Evolutionary conservation across 768 basidiomycete genomes (phyloP), one percentile per base, ranked within the genome.

Genomic region (Suillus plorans): DNA sequence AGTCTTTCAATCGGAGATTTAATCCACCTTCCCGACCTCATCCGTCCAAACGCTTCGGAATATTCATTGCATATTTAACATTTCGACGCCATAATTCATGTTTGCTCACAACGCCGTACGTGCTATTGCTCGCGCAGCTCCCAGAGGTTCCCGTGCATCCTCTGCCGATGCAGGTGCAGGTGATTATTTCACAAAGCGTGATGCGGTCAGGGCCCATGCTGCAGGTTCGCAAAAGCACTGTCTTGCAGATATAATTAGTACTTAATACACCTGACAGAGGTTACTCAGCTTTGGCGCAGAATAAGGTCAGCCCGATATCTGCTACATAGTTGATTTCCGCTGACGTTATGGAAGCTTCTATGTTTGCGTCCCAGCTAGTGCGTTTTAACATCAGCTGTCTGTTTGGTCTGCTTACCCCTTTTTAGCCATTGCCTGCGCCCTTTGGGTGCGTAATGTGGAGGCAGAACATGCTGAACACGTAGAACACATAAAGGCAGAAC

Each of bases 221-320:
- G 78, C 78, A 72, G 83, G 91, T 92, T 69, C 55, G 74, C 68
- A 66, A 68, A 73, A 41, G 36, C 61, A 49, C 42, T 61, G 50
- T 45, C 5, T 42, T 41, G 7, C 53, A 67, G 20, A 61, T 58
- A 66, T 55, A 65, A 64, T 62, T 41, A 42, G 34, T 22, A 50
- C 69, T 68, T 67, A 71, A 18, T 49, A 37, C 20, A 20, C 34
- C 45, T 50, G 62, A 44, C 70, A 95, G 93, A 87, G 65, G 90
- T 92, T 36, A 80, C 89, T 60, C 82, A 89, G 63, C 85, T 95
- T 68, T 95, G 93, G 93, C 88, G 91, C 73, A 93, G 89, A 81
- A 91, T 95, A 76, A 91, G 90, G 92, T 90, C 73, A 59, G 84
- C 73, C 7, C n/a, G 34, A 34, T 42, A 18, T 12, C 6, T 31